phyloP scores from a whole-genome alignment of 495 filamentous ascomycete genomes.

The Annulohypoxylon maeteangense region DNA sequence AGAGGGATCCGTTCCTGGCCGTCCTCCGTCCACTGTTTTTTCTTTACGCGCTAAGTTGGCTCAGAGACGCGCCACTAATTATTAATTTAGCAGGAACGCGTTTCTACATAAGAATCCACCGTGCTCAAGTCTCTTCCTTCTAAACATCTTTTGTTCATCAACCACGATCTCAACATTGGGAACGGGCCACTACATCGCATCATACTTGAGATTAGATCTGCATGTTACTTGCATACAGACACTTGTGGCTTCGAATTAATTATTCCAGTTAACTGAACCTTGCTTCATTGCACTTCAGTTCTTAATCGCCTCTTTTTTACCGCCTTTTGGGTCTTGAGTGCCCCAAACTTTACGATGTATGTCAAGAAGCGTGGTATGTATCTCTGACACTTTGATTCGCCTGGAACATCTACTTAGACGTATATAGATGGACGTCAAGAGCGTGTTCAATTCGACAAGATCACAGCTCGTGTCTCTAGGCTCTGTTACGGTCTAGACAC shows the following conservation, averaged over 20 bases:
- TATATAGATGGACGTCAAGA: conserved; percentile 94
- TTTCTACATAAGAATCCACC: conserved; percentile 46
- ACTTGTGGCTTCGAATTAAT: conserved; percentile 22
- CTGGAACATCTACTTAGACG: conserved; percentile 37
- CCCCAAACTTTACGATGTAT: conserved; percentile 59
- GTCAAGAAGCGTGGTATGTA: conserved; percentile 69
- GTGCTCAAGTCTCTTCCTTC: conserved; percentile 28
- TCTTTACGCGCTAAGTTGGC: conserved; percentile 37
- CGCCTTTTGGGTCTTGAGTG: conserved; percentile 19
- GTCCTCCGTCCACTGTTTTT: conserved; percentile 12
- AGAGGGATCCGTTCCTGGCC: conserved; percentile 1
- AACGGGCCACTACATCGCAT: conserved; percentile 23
- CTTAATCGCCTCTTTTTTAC: conserved; percentile 15
- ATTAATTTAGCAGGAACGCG: conserved; percentile 21
- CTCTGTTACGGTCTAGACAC: conserved; percentile 96
- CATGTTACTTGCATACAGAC: conserved; percentile 32
- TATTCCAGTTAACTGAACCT: conserved; percentile 3
- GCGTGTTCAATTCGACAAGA: conserved; percentile 99
- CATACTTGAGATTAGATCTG: conserved; percentile 25
- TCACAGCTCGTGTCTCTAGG: conserved; percentile 96
- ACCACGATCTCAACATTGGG: conserved; percentile 6
- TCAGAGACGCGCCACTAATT: conserved; percentile 34
- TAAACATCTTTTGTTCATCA: conserved; percentile 41
- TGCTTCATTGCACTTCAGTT: conserved; percentile 9
- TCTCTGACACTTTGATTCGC: conserved; percentile 11